Evolutionary conservation across 257 asterid species (phyloP), one percentile per base, ranked within the genome.

Genomic region (Solanum bukasovii): DNA sequence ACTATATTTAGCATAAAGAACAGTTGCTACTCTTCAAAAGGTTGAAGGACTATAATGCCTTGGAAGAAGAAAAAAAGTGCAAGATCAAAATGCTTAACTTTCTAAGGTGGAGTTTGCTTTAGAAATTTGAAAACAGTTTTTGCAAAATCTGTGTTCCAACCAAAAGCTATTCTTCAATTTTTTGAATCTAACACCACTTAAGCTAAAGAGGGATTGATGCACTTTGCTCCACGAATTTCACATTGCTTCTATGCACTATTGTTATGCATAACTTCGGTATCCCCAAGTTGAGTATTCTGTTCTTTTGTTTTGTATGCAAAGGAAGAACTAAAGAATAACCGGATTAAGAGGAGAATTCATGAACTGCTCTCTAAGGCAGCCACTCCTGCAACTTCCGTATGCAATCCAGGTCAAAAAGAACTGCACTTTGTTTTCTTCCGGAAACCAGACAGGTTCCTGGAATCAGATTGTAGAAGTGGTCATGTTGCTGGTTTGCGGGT

Each of bases 361-460:
- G 99, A 97, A 89, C 90, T 96, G 93, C 96, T 96, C 82, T 93
- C 98, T 14, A 96, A 92, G 90, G 98, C 98, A 82, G 98, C 90
- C 73, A 84, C 89, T 23, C 89, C 92, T 13, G 93, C 90, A 67
- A 79, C 37, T 88, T 87, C 91, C 52, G 13, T n/a, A 89, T 87
- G 90, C 68, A 40, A 87, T 89, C 85, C 91, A 9, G 87, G 92
- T 90, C 92, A 92, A 89, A 95, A 93, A 20, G 98, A 97, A 85
- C 96, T 97, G 88, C 98, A 96, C 88, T 97, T 97, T 90, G 93
- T 94, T 89, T 97, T 96, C 96, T 96, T 96, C 89, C 95, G 56
- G 88, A 95, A 91, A 90, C 99, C 99, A 37, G 96, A 93, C 73
- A 93, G 89, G 90, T 96, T 97, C 91, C 89, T 93, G 49, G 96